Evolutionary conservation across 2,329 filamentous ascomycete genomes (phyloP).

Genomic region (Xylariaceae sp.): DNA sequence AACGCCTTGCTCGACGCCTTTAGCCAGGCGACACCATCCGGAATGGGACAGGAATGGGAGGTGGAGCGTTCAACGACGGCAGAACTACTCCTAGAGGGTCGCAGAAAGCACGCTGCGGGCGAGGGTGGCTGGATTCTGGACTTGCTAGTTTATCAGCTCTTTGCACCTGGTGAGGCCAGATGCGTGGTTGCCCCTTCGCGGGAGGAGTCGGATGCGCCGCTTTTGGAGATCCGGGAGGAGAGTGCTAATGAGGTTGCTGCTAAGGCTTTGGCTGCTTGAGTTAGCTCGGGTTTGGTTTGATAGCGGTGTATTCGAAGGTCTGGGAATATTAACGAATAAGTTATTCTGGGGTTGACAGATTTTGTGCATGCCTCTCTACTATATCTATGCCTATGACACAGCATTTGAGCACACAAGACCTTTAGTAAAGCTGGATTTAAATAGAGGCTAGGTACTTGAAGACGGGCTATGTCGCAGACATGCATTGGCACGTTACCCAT

Average conservation of each 20-base stretch:
- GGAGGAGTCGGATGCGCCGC: constrained; percentile 23
- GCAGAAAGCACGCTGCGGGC: constrained; percentile 21
- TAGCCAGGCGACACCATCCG: constrained; percentile 12
- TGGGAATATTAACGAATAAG: too few relatives aligned
- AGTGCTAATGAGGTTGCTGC: constrained; percentile 23
- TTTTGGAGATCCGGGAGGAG: constrained; percentile 28
- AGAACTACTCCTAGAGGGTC: constrained; percentile 19
- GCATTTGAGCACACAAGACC: too few relatives aligned
- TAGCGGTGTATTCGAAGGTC: too few relatives aligned
- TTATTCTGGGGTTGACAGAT: too few relatives aligned
- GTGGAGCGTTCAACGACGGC: constrained; percentile 15
- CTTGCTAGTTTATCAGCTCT: constrained; percentile 29
- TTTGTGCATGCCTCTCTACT: too few relatives aligned
- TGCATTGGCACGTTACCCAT: too few relatives aligned
- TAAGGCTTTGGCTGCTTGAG: constrained; percentile 16
- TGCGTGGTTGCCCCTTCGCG: constrained; percentile 25
- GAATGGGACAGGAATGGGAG: constrained; percentile 22
- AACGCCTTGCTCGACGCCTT: constrained; percentile 27
- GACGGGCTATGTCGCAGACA: too few relatives aligned
- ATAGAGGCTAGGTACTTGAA: too few relatives aligned
- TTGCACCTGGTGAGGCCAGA: constrained; percentile 26
- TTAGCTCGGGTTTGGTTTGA: background rate
- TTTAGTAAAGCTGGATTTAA: too few relatives aligned
- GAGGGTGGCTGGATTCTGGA: constrained; percentile 26
- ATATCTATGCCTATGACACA: too few relatives aligned